Conservation (phyloP, 257 asterid genomes). For the Leonotis leonurus region DNA sequence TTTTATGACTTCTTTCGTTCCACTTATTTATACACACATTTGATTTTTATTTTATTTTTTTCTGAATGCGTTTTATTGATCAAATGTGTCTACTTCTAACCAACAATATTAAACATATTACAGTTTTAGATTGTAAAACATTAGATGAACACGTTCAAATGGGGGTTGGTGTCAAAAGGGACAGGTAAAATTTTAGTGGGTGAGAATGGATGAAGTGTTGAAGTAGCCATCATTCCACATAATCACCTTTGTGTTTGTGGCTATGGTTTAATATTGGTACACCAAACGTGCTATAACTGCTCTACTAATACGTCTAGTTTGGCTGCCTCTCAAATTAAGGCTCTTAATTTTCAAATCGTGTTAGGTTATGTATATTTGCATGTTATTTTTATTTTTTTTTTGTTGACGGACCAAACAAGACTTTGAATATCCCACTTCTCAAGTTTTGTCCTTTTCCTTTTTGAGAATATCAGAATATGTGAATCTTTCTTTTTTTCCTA, state of each 20-base stretch:
- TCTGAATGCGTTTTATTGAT: too few species aligned
- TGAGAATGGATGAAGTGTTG: conserved; percentile 5
- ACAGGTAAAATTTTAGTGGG: conserved; percentile 27
- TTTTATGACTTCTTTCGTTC: too few species aligned
- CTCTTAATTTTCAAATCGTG: too few species aligned
- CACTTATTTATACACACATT: too few species aligned
- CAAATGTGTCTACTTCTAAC: too few species aligned
- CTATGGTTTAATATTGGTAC: conserved; percentile 11
- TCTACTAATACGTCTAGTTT: background rate
- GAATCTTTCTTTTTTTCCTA: background rate
- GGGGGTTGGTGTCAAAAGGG: background rate
- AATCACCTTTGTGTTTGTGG: conserved; percentile 31
- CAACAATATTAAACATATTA: too few species aligned
- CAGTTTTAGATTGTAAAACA: too few species aligned
- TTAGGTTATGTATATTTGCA: too few species aligned
- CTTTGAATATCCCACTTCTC: background rate
- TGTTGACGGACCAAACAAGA: conserved; percentile 14
- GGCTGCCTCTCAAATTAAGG: background rate
- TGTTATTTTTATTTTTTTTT: background rate
- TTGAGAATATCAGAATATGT: background rate
- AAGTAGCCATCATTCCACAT: conserved; percentile 38
- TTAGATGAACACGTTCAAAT: too few species aligned
- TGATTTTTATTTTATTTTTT: too few species aligned
- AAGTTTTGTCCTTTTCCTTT: background rate
- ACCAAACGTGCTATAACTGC: background rate